Percentiles rank a stretch among this genome's conserved stretches.
Conservation (phyloP, 108 stramenopile species). For the Aurantiochytrium sp. region DNA sequence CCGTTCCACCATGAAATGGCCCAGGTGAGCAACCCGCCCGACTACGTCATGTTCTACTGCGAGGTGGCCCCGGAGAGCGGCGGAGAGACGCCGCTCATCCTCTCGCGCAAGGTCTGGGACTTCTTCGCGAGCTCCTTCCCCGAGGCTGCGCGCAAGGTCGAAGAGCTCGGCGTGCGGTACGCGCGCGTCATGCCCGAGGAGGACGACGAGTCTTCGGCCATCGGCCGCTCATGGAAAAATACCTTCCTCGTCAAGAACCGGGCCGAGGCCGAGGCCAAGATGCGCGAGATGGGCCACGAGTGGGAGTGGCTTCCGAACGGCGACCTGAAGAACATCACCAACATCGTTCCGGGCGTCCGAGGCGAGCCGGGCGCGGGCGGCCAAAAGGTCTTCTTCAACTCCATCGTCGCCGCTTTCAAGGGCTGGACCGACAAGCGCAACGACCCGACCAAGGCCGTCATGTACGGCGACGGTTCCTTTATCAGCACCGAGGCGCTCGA, state of each 20-base stretch:
- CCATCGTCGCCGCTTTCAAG: constrained; percentile 69
- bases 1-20: constrained; percentile 79
- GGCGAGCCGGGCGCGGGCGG: not conserved
- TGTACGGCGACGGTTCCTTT: constrained; percentile 65
- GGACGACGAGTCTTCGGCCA: constrained; percentile 68
- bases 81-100: constrained; percentile 74
- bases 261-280: constrained; percentile 55
- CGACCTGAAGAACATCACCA: constrained; percentile 58
- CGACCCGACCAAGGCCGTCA: constrained; percentile 64
- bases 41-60: constrained; percentile 73
- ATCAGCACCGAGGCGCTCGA: constrained; percentile 59
- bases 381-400: constrained; percentile 44
- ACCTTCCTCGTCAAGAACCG: constrained; percentile 56
- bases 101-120: constrained; percentile 65
- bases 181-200: constrained; percentile 67
- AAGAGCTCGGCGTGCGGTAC: constrained; percentile 64
- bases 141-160: constrained; percentile 61
- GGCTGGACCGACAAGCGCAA: constrained; percentile 74
- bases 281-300: constrained; percentile 59
- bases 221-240: constrained; percentile 71
- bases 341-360: constrained; percentile 63
- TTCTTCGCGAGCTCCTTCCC: constrained; percentile 58
- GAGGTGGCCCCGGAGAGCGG: constrained; percentile 64
- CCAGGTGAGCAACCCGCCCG: constrained; percentile 66
- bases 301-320: constrained; percentile 69